Evolutionary conservation across 129 eudicot species (phyloP).

Genomic region (Ambrosia artemisiifolia): DNA sequence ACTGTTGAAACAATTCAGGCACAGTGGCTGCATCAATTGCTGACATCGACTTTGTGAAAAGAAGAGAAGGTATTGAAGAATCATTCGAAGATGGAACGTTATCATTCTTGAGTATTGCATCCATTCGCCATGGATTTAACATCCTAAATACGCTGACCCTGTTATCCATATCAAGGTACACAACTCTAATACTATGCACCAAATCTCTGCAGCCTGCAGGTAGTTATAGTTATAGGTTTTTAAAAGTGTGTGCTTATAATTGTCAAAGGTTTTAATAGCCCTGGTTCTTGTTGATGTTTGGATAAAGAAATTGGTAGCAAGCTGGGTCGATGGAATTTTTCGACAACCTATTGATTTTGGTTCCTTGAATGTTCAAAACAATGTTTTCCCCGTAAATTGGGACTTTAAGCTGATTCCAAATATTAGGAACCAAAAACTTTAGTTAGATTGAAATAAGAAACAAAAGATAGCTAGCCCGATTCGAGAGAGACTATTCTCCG

Average conservation of each 20-base stretch:
- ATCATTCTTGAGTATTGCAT: slow-evolving; percentile 75
- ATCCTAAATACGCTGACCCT: slow-evolving; percentile 60
- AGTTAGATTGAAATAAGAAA: no score
- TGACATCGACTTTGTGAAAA: slow-evolving; percentile 80
- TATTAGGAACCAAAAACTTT: no score
- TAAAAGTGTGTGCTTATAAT: not conserved
- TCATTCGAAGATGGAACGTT: slow-evolving; percentile 85
- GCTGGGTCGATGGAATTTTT: no score
- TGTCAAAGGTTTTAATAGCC: no score
- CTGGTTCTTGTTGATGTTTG: no score
- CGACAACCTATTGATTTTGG: no score
- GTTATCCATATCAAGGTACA: slow-evolving; percentile 65
- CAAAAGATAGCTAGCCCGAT: no score
- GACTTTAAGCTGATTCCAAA: no score
- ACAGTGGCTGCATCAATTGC: slow-evolving; percentile 96
- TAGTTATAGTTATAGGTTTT: not conserved
- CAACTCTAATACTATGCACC: not conserved
- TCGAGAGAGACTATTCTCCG: no score
- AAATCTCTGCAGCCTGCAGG: not conserved
- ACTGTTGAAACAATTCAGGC: slow-evolving; percentile 44
- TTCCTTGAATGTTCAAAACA: no score
- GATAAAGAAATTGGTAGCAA: no score
- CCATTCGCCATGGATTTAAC: slow-evolving; percentile 75
- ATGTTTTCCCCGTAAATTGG: no score
- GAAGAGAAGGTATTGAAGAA: slow-evolving; percentile 88